Conservation (phyloP, 1,139 yeast genomes). For the Hemisphaericaspora xylofermentans region DNA sequence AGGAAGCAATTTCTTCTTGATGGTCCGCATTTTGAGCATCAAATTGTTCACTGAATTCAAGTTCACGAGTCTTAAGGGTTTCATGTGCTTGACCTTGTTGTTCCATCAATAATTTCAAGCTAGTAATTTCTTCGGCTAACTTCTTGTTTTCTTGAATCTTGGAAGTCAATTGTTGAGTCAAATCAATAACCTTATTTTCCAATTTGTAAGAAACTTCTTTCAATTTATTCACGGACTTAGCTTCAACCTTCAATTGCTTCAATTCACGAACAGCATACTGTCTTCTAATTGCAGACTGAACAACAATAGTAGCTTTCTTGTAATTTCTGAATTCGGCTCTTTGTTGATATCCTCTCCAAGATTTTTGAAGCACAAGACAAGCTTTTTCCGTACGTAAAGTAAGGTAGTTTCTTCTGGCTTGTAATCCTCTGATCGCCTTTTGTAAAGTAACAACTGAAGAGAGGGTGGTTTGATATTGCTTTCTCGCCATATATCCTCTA, state of each 20-base stretch:
- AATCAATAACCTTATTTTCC: slow-evolving; percentile 93
- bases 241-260: slow-evolving; percentile 68
- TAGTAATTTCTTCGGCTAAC: slow-evolving; percentile 60
- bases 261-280: slow-evolving; percentile 69
- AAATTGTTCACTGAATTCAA: slow-evolving; percentile 50
- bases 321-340: slow-evolving; percentile 45
- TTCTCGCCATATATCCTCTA: slow-evolving; percentile 64
- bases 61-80: slow-evolving; percentile 53
- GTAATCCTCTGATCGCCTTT: slow-evolving; percentile 64
- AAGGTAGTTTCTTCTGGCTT: slow-evolving; percentile 51
- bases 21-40: slow-evolving; percentile 49
- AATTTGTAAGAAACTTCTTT: slow-evolving; percentile 89
- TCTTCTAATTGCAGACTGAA: slow-evolving; percentile 80
- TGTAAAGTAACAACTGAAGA: slow-evolving; percentile 62
- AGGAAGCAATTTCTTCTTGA: slow-evolving; percentile 46
- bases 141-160: slow-evolving; percentile 80
- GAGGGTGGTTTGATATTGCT: slow-evolving; percentile 41
- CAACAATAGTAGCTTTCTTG: slow-evolving; percentile 57
- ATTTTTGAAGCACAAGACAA: slow-evolving; percentile 69
- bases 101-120: slow-evolving; percentile 52
- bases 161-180: slow-evolving; percentile 78
- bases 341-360: slow-evolving; percentile 58
- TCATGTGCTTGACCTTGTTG: slow-evolving; percentile 62
- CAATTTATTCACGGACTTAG: slow-evolving; percentile 85
- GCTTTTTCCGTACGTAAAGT: slow-evolving; percentile 56